Conservation (phyloP, 768 basidiomycete genomes). For the Macrolepiota albuminosa region DNA sequence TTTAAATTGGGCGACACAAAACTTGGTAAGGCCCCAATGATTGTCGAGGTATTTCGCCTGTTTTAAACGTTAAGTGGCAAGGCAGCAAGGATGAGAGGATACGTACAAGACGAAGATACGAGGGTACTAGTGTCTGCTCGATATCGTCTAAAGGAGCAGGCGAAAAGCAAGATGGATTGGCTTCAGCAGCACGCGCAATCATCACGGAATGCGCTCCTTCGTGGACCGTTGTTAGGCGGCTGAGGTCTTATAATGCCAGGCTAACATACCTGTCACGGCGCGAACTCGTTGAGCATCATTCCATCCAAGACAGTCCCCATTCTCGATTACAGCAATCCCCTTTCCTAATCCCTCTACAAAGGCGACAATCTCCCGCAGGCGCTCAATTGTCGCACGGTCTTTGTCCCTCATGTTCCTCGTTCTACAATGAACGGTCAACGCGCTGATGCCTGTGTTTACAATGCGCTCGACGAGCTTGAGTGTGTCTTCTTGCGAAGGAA, state of each 20-base stretch:
- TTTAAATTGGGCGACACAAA: slow-evolving; percentile 81
- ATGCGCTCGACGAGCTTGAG: slow-evolving; percentile 86
- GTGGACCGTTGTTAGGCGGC: not conserved
- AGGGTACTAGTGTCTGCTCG: slow-evolving; percentile 61
- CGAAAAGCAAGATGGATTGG: slow-evolving; percentile 88
- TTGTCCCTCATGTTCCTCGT: slow-evolving; percentile 86
- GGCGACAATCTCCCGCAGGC: slow-evolving; percentile 81
- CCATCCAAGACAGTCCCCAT: slow-evolving; percentile 85
- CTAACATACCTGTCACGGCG: slow-evolving; percentile 56
- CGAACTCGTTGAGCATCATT: slow-evolving; percentile 76
- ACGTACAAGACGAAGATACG: slow-evolving; percentile 69
- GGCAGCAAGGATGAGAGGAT: not conserved
- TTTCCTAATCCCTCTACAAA: slow-evolving; percentile 71
- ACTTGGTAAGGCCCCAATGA: slow-evolving; percentile 83
- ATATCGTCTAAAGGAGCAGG: slow-evolving; percentile 62
- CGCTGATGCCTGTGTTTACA: slow-evolving; percentile 80
- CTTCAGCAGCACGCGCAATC: slow-evolving; percentile 94
- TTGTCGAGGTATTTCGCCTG: slow-evolving; percentile 70
- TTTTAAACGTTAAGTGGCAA: not conserved
- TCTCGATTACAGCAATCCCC: slow-evolving; percentile 86
- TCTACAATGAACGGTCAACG: slow-evolving; percentile 92
- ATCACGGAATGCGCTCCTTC: slow-evolving; percentile 86
- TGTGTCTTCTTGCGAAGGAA: slow-evolving; percentile 85
- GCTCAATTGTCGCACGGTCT: slow-evolving; percentile 73
- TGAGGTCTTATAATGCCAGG: not conserved